Conservation (phyloP, 2,329 filamentous ascomycete species). For the Ascochyta fabae region DNA sequence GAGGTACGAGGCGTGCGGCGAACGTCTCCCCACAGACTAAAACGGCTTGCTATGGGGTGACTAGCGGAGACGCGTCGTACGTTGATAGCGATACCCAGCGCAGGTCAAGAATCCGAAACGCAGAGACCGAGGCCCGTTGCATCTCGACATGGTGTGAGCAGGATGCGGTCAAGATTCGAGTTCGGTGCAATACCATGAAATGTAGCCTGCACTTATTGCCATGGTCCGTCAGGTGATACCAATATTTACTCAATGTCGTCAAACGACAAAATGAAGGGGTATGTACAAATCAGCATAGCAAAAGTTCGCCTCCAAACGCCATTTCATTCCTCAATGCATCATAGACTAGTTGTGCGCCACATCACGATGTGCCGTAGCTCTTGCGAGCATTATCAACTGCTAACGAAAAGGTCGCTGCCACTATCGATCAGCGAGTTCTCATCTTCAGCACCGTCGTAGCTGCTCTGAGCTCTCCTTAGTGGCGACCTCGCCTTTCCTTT, state of each 20-base stretch:
- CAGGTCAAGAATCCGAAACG: neutral
- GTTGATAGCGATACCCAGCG: slow-evolving; percentile 9
- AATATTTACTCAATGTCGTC: neutral
- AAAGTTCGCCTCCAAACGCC: slow-evolving; percentile 7
- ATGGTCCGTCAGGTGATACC: no score
- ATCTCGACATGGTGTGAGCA: neutral
- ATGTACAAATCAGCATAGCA: slow-evolving; percentile 7
- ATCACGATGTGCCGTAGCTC: neutral
- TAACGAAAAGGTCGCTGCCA: slow-evolving; percentile 17
- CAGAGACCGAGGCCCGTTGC: slow-evolving; percentile 7
- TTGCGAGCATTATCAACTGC: slow-evolving; percentile 7
- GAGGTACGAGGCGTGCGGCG: slow-evolving; percentile 1
- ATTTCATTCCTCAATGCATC: slow-evolving; percentile 7
- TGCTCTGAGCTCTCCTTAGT: slow-evolving; percentile 41
- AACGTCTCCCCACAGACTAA: slow-evolving; percentile 4
- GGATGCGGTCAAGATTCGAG: neutral
- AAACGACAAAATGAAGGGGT: neutral
- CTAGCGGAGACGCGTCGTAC: slow-evolving; percentile 8
- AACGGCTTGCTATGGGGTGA: slow-evolving; percentile 9
- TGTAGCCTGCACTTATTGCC: no score
- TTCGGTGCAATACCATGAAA: no score
- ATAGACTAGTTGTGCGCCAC: neutral
- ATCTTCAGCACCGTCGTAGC: slow-evolving; percentile 26
- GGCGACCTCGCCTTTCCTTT: slow-evolving; percentile 37
- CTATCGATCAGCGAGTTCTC: slow-evolving; percentile 22